Evolutionary conservation across 257 asterid species (phyloP).

Genomic region (Hygrophila difformis): DNA sequence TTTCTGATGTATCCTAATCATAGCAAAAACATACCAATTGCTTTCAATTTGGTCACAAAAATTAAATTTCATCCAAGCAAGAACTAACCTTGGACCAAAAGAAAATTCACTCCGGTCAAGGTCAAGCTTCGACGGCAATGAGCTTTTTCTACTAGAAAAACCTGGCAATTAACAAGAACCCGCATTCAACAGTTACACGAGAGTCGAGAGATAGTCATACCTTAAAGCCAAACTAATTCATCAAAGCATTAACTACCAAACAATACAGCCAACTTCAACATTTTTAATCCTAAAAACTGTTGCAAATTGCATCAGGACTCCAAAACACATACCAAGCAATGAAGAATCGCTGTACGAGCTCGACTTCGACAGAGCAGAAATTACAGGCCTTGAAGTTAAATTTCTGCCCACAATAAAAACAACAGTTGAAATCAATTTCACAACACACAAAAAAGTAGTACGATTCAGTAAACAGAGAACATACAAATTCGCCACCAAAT

Average conservation of each 20-base stretch:
- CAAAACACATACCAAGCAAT: constrained; percentile 29
- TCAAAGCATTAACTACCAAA: no score
- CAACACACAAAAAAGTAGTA: not conserved
- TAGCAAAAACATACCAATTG: constrained; percentile 5
- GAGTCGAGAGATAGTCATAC: no score
- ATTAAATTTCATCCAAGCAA: constrained; percentile 5
- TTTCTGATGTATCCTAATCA: not conserved
- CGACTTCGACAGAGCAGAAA: constrained; percentile 37
- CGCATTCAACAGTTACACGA: no score
- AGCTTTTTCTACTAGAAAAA: constrained; percentile 37
- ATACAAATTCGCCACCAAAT: not conserved
- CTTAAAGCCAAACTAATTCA: not conserved
- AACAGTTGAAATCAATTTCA: constrained; percentile 1
- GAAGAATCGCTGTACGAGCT: constrained; percentile 51
- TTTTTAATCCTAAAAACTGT: no score
- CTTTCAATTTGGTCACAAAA: not conserved
- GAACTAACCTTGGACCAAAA: constrained; percentile 45
- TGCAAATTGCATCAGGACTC: constrained; percentile 1
- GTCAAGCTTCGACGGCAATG: constrained; percentile 36
- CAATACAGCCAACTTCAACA: no score
- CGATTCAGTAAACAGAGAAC: not conserved
- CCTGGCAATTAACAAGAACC: constrained; percentile 36
- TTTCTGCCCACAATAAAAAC: constrained; percentile 27
- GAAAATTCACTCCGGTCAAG: constrained; percentile 26
- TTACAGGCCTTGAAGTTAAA: constrained; percentile 20